These are phyloP conservation scores for Gossypium gossypioides DNA, from an alignment of 441 rosid genomes.

Conservation along the genomic window DNA sequence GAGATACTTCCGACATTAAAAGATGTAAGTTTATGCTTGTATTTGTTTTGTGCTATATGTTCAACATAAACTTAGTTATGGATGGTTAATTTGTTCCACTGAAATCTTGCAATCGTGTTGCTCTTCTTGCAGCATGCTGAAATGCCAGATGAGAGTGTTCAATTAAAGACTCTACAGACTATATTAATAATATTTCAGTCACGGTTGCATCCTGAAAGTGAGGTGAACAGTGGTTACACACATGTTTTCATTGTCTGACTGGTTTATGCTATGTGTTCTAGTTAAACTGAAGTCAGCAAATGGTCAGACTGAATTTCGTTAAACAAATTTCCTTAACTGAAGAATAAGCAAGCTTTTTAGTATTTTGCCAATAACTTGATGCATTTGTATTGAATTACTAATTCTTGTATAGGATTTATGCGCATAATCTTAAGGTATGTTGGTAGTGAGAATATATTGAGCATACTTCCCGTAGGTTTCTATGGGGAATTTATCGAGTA, in stretches of 20 bases:
- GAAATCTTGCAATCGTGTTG: slow-evolving; percentile 8
- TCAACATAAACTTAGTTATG: neutral
- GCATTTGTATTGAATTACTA: neutral
- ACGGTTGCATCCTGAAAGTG: slow-evolving; percentile 76
- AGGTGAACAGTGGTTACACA: slow-evolving; percentile 38
- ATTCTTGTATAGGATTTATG: neutral
- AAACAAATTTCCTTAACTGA: neutral
- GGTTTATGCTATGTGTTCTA: neutral
- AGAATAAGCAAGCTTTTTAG: neutral
- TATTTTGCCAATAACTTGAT: slow-evolving; percentile 1
- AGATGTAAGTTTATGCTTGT: slow-evolving; percentile 50
- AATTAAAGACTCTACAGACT: slow-evolving; percentile 86
- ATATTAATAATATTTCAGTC: slow-evolving; percentile 85
- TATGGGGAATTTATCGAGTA: neutral
- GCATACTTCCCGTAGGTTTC: neutral
- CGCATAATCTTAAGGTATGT: neutral
- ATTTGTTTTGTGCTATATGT: neutral
- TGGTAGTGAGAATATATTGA: neutral
- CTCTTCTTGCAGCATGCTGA: slow-evolving; percentile 73
- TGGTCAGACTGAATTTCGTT: neutral
- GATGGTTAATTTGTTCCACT: neutral
- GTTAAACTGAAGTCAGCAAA: neutral
- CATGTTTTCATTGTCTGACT: slow-evolving; percentile 18
- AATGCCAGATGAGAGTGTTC: slow-evolving; percentile 86
- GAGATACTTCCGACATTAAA: slow-evolving; percentile 73